Percentiles rank a stretch among this genome's conserved stretches.
phyloP scores from a whole-genome alignment of 1,139 yeast genomes.

The Fermentozyma sake region DNA sequence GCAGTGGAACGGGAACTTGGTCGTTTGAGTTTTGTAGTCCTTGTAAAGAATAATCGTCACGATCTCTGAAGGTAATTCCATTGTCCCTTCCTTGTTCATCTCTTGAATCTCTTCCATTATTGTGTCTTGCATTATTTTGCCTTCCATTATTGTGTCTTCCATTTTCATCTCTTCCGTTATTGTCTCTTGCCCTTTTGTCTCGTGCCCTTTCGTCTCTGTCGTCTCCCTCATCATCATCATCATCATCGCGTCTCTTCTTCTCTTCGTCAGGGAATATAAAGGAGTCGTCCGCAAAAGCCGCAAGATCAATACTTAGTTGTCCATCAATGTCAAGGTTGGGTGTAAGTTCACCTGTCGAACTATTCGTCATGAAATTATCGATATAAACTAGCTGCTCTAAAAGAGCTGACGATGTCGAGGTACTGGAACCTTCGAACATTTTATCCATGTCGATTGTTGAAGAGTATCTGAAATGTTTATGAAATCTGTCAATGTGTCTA shows the following conservation, averaged over 20 bases:
- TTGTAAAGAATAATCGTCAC: constrained; percentile 1
- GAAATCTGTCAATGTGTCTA: too few species aligned
- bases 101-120: too few species aligned
- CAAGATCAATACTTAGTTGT: constrained; percentile 65
- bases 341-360: constrained; percentile 22
- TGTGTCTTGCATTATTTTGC: too few species aligned
- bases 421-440: too few species aligned
- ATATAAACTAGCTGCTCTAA: constrained; percentile 74
- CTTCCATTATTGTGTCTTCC: constrained; percentile 1
- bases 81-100: not conserved
- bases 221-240: constrained; percentile 10
- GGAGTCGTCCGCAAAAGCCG: constrained; percentile 77
- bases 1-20: too few species aligned
- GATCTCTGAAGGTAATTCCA: not conserved
- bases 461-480: too few species aligned
- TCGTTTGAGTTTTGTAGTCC: too few species aligned
- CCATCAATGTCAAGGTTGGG: constrained; percentile 56
- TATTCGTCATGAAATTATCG: constrained; percentile 61
- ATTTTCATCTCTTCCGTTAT: constrained; percentile 2
- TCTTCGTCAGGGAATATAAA: constrained; percentile 78
- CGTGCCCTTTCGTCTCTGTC: too few species aligned
- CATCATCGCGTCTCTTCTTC: constrained; percentile 30
- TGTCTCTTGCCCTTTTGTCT: constrained; percentile 1
- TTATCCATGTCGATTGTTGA: too few species aligned
- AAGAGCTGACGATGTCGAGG: constrained; percentile 60